Percentiles rank a stretch among this genome's conserved stretches.
These are phyloP conservation scores for Piper longum DNA, from an alignment of 164 flowering plant species.

Conservation along the genomic window DNA sequence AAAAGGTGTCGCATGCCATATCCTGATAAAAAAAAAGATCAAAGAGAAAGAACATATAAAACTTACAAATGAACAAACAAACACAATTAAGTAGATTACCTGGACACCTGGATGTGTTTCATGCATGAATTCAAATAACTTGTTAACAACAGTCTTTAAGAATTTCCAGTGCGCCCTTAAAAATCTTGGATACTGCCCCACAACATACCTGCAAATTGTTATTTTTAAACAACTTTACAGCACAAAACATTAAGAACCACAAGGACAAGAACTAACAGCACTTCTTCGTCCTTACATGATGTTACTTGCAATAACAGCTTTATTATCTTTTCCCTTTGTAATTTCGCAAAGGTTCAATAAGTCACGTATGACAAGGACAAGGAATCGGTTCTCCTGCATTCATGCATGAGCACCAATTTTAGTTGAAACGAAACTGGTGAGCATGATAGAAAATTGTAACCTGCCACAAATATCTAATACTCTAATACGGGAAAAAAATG, in stretches of 20 bases:
- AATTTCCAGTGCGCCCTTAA: slow-evolving; percentile 99
- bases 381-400: slow-evolving; percentile 86
- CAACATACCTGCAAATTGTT: slow-evolving; percentile 72
- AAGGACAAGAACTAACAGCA: neutral
- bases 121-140: slow-evolving; percentile 98
- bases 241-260: neutral
- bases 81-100: slow-evolving; percentile 23
- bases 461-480: too few relatives aligned
- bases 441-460: too few relatives aligned
- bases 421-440: too few relatives aligned
- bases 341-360: slow-evolving; percentile 88
- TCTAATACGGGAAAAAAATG: too few relatives aligned
- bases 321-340: slow-evolving; percentile 96
- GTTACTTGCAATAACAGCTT: slow-evolving; percentile 98
- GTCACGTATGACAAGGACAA: slow-evolving; percentile 97
- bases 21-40: slow-evolving; percentile 42
- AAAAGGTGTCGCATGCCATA: slow-evolving; percentile 98
- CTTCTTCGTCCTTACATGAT: slow-evolving; percentile 58
- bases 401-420: neutral
- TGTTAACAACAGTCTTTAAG: slow-evolving; percentile 94
- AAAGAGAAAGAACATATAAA: neutral
- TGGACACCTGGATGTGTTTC: slow-evolving; percentile 99
- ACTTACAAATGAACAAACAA: neutral
- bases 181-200: slow-evolving; percentile 94
- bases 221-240: slow-evolving; percentile 1